Evolutionary conservation across 1,139 yeast species (phyloP), one percentile per base, ranked within the genome.

Genomic region (Taphrina sp.): DNA sequence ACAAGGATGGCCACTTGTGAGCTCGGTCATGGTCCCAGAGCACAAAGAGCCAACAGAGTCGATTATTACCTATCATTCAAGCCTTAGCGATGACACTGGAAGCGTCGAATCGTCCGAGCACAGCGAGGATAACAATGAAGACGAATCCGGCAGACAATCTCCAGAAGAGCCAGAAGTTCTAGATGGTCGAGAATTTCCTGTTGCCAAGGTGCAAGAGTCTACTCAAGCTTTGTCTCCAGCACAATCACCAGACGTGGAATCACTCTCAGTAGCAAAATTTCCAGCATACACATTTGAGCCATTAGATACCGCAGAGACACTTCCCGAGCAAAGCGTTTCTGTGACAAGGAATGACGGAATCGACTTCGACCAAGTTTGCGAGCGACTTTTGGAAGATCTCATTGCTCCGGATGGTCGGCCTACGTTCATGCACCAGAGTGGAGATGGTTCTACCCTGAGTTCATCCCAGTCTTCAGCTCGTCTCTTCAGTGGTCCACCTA

Each of bases 241-340:
- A n/a, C n/a, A n/a, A n/a, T n/a, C n/a, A n/a, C 47, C 47, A 29
- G 47, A 43, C 17, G 38, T 43, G 16, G 47, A 43, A 7, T 19
- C 37, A 8, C 38, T 43, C 16, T 8, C 26, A 19, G 28, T 43
- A 12, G 47, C 38, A 12, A 36, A 43, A 3, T 43, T 43, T 38
- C 47, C 47, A 10, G 16, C 7, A 10, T 8, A 8, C 16, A 10
- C 7, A 12, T 20, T 14, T 5, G 29, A 38, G 16, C 24, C 39
- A 5, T 5, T 12, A 12, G 43, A 22, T 4, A 29, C 22, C 29
- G 2, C 43, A n/a, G 12, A 16, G 16, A 19, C 16, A 20, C 12
- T 10, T 8, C 43, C 24, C 3, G 16, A 7, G 24, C 29, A n/a
- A 8, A 38, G 20, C 43, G 8, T 28, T 16, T 38, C 43, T 8